A percentile compares a stretch with the other conserved stretches of the same genome.
Evolutionary conservation across 2,329 filamentous ascomycete genomes (phyloP).

Genomic region (Penicillium oxalicum): DNA sequence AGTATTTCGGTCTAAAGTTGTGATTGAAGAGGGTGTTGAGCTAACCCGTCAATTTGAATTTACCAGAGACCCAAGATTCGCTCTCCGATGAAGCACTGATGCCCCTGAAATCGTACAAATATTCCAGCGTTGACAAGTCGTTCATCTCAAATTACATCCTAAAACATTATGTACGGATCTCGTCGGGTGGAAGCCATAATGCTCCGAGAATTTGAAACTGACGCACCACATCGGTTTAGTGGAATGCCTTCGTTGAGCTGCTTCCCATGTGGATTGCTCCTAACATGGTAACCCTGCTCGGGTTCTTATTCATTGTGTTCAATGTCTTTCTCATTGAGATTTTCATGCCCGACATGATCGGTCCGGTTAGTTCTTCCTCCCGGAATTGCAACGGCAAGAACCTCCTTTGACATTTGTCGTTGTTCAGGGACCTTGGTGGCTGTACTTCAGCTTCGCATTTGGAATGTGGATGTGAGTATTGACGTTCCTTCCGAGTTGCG

Average conservation of each 20-base stretch:
- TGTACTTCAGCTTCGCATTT: conserved; percentile 93
- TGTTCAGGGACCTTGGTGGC: conserved; percentile 71
- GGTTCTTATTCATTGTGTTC: conserved; percentile 86
- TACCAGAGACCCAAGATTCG: conserved; percentile 44
- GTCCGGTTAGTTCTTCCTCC: conserved; percentile 59
- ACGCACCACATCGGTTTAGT: conserved; percentile 50
- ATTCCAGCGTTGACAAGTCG: conserved; percentile 94
- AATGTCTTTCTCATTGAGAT: conserved; percentile 73
- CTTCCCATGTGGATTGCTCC: conserved; percentile 94
- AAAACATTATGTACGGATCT: conserved; percentile 74
- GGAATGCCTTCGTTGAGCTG: conserved; percentile 91
- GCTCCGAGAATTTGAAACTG: background rate
- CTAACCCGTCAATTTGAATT: background rate
- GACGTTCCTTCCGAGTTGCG: background rate
- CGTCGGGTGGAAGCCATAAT: no score
- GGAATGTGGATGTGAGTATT: conserved; percentile 81
- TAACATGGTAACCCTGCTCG: conserved; percentile 93
- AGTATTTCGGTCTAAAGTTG: no score
- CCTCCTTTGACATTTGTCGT: conserved; percentile 10
- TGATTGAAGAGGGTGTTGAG: no score
- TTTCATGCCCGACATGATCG: conserved; percentile 81
- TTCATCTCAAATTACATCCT: conserved; percentile 89
- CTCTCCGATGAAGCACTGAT: conserved; percentile 85
- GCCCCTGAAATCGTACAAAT: conserved; percentile 93
- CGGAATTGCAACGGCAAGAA: background rate